These are phyloP conservation scores for Epichloe bromicola DNA, from an alignment of 2,329 filamentous ascomycete genomes.

Conservation along the genomic window DNA sequence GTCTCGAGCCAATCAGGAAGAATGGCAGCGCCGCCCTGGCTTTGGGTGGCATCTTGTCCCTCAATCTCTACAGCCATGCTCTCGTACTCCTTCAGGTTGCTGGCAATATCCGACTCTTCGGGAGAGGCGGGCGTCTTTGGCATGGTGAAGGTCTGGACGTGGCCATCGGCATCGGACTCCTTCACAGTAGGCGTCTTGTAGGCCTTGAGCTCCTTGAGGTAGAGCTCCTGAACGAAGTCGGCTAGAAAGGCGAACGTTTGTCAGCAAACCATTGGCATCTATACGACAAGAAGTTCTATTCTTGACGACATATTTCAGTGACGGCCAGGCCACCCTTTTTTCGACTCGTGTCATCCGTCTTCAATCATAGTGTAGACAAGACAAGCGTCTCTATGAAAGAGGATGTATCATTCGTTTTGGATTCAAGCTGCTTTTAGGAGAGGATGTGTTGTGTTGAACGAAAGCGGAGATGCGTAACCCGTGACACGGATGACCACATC, in stretches of 20 bases:
- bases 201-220: conserved; percentile 87
- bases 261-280: neutral
- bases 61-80: conserved; percentile 87
- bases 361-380: neutral
- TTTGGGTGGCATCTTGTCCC: conserved; percentile 56
- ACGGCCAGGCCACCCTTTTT: neutral
- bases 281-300: too few species aligned
- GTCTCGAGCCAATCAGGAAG: conserved; percentile 72
- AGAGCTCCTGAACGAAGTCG: conserved; percentile 96
- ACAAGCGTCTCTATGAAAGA: neutral
- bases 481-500: neutral
- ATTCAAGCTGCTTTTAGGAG: neutral
- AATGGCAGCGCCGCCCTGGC: conserved; percentile 42
- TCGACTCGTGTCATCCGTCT: neutral
- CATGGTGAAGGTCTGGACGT: conserved; percentile 75
- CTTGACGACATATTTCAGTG: too few species aligned
- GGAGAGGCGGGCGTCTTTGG: conserved; percentile 77
- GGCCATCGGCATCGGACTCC: conserved; percentile 73
- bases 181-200: conserved; percentile 84
- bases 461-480: neutral
- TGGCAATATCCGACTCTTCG: conserved; percentile 87
- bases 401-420: neutral
- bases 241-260: conserved; percentile 35
- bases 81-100: conserved; percentile 90
- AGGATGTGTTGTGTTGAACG: neutral